Evolutionary conservation across 2,329 filamentous ascomycete genomes (phyloP).

Genomic region (Paraconiothyrium brasiliense): DNA sequence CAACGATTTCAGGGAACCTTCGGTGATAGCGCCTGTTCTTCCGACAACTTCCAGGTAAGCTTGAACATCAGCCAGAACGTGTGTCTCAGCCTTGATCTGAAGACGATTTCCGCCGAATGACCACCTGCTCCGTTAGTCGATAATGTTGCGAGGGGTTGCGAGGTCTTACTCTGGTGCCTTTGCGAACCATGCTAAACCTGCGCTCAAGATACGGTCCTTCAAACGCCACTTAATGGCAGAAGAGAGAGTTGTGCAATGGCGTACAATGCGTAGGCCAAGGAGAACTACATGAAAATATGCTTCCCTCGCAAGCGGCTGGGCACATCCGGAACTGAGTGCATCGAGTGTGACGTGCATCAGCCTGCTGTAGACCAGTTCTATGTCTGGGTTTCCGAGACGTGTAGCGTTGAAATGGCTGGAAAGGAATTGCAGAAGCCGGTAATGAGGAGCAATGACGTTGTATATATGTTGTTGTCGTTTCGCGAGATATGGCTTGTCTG

Average conservation of each 20-base stretch:
- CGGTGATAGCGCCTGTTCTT: slow-evolving; percentile 61
- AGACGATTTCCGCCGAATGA: slow-evolving; percentile 94
- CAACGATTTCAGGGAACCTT: slow-evolving; percentile 69
- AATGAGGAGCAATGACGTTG: slow-evolving; percentile 85
- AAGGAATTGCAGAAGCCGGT: slow-evolving; percentile 86
- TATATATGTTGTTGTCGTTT: slow-evolving; percentile 82
- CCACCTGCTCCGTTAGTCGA: slow-evolving; percentile 66
- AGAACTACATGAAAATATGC: slow-evolving; percentile 89
- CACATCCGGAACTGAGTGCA: slow-evolving; percentile 68
- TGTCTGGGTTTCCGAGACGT: slow-evolving; percentile 82
- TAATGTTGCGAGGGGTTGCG: neutral
- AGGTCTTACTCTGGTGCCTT: slow-evolving; percentile 70
- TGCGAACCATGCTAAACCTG: slow-evolving; percentile 88
- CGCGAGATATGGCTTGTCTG: slow-evolving; percentile 77
- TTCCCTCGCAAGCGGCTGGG: slow-evolving; percentile 90
- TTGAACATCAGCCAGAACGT: slow-evolving; percentile 79
- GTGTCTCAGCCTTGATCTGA: slow-evolving; percentile 91
- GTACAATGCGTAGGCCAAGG: slow-evolving; percentile 81
- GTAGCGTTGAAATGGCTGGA: slow-evolving; percentile 95
- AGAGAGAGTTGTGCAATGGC: slow-evolving; percentile 71
- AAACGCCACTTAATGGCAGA: slow-evolving; percentile 78
- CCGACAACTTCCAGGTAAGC: slow-evolving; percentile 71
- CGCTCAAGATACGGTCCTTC: slow-evolving; percentile 88
- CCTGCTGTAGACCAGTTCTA: slow-evolving; percentile 82
- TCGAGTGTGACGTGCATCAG: slow-evolving; percentile 82